phyloP scores from a whole-genome alignment of 2,329 filamentous ascomycete genomes.

The Fusarium neocosmosporiellum region DNA sequence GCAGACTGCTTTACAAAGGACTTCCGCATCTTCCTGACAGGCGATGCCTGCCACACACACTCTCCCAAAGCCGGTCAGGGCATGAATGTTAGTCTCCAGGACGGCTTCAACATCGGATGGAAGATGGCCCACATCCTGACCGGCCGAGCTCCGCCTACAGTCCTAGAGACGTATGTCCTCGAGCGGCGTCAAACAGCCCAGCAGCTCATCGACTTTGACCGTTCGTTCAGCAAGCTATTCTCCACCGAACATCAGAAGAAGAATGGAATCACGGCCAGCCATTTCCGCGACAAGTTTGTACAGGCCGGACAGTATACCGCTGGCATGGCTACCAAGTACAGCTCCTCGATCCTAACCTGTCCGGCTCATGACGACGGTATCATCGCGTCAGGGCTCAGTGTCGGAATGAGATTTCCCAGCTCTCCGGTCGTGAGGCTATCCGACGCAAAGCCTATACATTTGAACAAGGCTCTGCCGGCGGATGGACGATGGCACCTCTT shows the following conservation, averaged over 20 bases:
- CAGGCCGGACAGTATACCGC: slow-evolving; percentile 35
- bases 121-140: slow-evolving; percentile 58
- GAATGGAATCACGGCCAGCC: slow-evolving; percentile 1
- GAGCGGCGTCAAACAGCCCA: slow-evolving; percentile 69
- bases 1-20: slow-evolving; percentile 64
- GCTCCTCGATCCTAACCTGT: slow-evolving; percentile 10
- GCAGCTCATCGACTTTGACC: slow-evolving; percentile 71
- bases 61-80: slow-evolving; percentile 73
- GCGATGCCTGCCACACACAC: slow-evolving; percentile 70
- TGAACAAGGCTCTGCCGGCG: slow-evolving; percentile 16
- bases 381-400: background rate
- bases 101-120: slow-evolving; percentile 68
- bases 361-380: fast-evolving
- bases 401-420: slow-evolving; percentile 38
- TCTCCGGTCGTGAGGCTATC: slow-evolving; percentile 23
- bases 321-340: slow-evolving; percentile 27
- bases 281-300: slow-evolving; percentile 35
- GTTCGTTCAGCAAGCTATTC: slow-evolving; percentile 19
- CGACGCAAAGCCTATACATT: slow-evolving; percentile 34
- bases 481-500: slow-evolving; percentile 39
- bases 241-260: slow-evolving; percentile 19
- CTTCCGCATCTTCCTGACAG: slow-evolving; percentile 74
- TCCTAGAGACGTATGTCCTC: slow-evolving; percentile 59
- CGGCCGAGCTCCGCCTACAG: slow-evolving; percentile 47
- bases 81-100: slow-evolving; percentile 78